These are phyloP conservation scores for Fraxinus albicans DNA, from an alignment of 305 asterid genomes.

Conservation along the genomic window DNA sequence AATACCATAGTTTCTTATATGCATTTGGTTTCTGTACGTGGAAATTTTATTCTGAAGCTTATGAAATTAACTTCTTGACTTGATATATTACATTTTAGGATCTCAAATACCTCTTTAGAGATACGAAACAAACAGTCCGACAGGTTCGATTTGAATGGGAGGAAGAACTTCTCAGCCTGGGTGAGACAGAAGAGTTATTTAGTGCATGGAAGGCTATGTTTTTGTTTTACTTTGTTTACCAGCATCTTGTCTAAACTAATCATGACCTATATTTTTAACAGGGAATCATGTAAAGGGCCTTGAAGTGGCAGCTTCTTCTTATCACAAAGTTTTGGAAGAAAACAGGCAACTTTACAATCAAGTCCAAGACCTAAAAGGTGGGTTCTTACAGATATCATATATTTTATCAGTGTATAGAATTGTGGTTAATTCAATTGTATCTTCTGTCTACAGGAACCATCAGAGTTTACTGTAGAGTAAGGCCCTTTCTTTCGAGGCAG, in stretches of 20 bases:
- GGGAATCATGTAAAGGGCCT: slow-evolving; percentile 74
- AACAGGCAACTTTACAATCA: slow-evolving; percentile 80
- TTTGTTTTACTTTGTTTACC: not conserved
- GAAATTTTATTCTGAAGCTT: not conserved
- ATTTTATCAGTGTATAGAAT: slow-evolving; percentile 1
- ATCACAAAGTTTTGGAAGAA: slow-evolving; percentile 84
- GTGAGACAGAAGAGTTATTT: slow-evolving; percentile 38
- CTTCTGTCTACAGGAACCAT: slow-evolving; percentile 57
- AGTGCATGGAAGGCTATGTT: not conserved
- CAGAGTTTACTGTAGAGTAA: slow-evolving; percentile 86
- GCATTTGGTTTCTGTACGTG: not conserved
- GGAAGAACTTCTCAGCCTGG: slow-evolving; percentile 61
- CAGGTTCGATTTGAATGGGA: slow-evolving; percentile 56
- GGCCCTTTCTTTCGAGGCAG: slow-evolving; percentile 68
- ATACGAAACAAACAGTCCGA: slow-evolving; percentile 54
- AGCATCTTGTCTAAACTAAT: slow-evolving; percentile 12
- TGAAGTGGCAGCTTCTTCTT: slow-evolving; percentile 67
- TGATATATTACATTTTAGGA: slow-evolving; percentile 41
- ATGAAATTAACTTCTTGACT: slow-evolving; percentile 8
- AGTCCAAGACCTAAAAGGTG: slow-evolving; percentile 92
- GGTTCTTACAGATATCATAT: slow-evolving; percentile 15
- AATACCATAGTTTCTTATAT: slow-evolving; percentile 1
- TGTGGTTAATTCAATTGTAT: not conserved
- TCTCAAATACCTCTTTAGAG: slow-evolving; percentile 54
- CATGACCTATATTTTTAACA: slow-evolving; percentile 25